phyloP scores from a whole-genome alignment of 2,329 filamentous ascomycete genomes.

The Colletotrichum karsti region DNA sequence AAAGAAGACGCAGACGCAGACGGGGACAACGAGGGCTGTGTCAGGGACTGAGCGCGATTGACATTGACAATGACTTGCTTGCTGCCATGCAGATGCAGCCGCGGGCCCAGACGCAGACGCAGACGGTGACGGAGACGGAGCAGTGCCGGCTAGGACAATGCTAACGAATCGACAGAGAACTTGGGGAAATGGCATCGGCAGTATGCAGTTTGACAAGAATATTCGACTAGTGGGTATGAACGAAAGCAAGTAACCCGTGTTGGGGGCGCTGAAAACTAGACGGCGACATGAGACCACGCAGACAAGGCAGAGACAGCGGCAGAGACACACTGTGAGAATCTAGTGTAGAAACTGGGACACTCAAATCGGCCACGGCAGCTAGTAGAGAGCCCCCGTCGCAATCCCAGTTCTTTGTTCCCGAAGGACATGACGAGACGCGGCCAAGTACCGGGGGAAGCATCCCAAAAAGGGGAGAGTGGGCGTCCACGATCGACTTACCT shows the following conservation, averaged over 20 bases:
- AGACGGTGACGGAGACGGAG: not conserved
- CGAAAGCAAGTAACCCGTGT: not conserved
- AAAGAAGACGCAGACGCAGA: not conserved
- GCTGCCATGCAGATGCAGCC: not conserved
- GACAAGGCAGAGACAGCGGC: not conserved
- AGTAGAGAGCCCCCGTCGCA: not conserved
- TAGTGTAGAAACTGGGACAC: not conserved
- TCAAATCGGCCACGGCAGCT: slow-evolving; percentile 7
- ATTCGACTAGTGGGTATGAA: not conserved
- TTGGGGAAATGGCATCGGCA: too few relatives aligned
- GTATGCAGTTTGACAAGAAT: not conserved
- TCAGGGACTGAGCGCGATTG: not conserved
- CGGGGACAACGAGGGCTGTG: not conserved
- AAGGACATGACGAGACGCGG: slow-evolving; percentile 22
- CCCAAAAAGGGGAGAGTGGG: slow-evolving; percentile 8
- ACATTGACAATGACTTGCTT: not conserved
- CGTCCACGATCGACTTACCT: slow-evolving; percentile 1
- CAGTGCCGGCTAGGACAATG: not conserved
- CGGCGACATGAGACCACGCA: not conserved
- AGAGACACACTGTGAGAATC: not conserved
- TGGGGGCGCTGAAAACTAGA: not conserved
- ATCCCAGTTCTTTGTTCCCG: slow-evolving; percentile 21
- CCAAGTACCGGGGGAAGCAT: slow-evolving; percentile 15
- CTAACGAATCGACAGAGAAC: too few relatives aligned
- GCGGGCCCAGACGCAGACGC: not conserved